A percentile compares a stretch with the other conserved stretches of the same genome.
These are phyloP conservation scores for Barnettozyma wickerhamii DNA, from an alignment of 805 yeast species.

Conservation along the genomic window DNA sequence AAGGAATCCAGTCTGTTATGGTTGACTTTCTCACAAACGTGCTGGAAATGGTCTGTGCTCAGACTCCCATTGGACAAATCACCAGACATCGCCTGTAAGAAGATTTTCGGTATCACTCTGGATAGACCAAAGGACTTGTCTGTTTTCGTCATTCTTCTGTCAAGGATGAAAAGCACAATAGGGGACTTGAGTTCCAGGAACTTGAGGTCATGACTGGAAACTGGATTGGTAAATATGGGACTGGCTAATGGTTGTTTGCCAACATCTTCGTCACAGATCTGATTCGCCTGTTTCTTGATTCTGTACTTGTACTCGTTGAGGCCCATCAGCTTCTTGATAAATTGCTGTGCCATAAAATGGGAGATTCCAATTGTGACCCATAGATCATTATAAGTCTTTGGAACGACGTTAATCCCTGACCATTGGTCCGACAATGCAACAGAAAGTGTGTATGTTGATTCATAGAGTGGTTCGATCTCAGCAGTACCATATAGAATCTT, in stretches of 20 bases:
- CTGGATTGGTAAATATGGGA: slow-evolving; percentile 63
- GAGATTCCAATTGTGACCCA: slow-evolving; percentile 92
- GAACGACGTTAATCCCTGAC: slow-evolving; percentile 89
- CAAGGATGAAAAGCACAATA: slow-evolving; percentile 75
- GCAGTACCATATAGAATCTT: slow-evolving; percentile 66
- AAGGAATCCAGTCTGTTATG: slow-evolving; percentile 77
- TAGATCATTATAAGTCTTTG: slow-evolving; percentile 68
- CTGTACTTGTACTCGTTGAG: slow-evolving; percentile 73
- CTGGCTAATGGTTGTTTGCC: slow-evolving; percentile 78
- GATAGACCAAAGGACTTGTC: slow-evolving; percentile 91
- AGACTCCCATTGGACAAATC: slow-evolving; percentile 76
- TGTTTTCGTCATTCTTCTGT: slow-evolving; percentile 91
- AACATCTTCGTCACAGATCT: slow-evolving; percentile 67
- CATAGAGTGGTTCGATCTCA: slow-evolving; percentile 72
- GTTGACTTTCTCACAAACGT: slow-evolving; percentile 92
- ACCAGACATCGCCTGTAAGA: slow-evolving; percentile 93
- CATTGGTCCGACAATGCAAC: slow-evolving; percentile 81
- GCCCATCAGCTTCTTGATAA: slow-evolving; percentile 71
- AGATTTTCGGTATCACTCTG: slow-evolving; percentile 86
- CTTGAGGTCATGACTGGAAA: slow-evolving; percentile 54
- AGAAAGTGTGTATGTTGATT: slow-evolving; percentile 62
- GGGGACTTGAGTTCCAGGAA: slow-evolving; percentile 83
- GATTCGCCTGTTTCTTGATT: slow-evolving; percentile 59
- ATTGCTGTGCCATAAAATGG: slow-evolving; percentile 74
- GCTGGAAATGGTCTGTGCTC: slow-evolving; percentile 81